Conservation (phyloP, 352 stramenopile genomes). For the Pythium graminicola region DNA sequence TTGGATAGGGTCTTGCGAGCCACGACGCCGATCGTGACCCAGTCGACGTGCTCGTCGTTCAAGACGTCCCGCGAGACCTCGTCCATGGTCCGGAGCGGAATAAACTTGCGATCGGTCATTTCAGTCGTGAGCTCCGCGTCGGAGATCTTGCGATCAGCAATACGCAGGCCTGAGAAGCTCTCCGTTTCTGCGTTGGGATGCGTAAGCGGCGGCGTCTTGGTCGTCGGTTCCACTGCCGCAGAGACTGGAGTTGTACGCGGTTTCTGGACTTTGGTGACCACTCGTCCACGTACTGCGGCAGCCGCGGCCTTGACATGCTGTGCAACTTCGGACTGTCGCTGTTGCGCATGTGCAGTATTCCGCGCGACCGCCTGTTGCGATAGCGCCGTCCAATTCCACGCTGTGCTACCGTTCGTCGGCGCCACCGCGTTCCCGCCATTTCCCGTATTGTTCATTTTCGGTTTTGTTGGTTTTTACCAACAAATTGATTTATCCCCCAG, state of each 20-base stretch:
- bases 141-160: conserved; percentile 45
- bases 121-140: conserved; percentile 38
- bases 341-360: conserved; percentile 20
- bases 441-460: not conserved
- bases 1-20: conserved; percentile 69
- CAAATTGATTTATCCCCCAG: not conserved
- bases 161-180: conserved; percentile 54
- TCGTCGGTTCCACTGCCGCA: not conserved
- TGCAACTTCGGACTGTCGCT: conserved; percentile 11
- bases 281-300: conserved; percentile 10
- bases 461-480: no score
- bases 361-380: conserved; percentile 28
- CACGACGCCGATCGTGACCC: conserved; percentile 77
- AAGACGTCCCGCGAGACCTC: conserved; percentile 42
- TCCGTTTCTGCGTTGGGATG: conserved; percentile 20
- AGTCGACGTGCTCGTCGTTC: conserved; percentile 60
- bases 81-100: conserved; percentile 56
- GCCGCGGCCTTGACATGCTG: conserved; percentile 16
- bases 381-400: conserved; percentile 51
- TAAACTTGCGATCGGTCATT: conserved; percentile 67
- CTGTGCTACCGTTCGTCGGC: conserved; percentile 5
- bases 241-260: not conserved
- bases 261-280: not conserved
- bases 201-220: conserved; percentile 4
- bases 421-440: conserved; percentile 1